Evolutionary conservation across 371 early-diverging fungal species (phyloP).

Genomic region (Mortierella sp.): DNA sequence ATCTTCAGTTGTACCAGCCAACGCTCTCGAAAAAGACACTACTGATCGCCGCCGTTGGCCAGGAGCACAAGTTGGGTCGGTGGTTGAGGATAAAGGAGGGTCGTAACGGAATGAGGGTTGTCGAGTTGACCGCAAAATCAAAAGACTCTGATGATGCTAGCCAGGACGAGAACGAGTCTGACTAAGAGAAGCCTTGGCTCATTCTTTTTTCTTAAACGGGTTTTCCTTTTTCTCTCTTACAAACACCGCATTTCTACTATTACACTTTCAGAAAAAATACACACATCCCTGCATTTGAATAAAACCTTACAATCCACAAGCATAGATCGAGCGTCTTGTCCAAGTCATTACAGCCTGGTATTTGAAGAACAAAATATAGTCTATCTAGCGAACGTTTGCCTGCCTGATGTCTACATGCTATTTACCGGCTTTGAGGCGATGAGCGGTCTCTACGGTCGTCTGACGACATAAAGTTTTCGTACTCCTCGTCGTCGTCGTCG

Average conservation of each 20-base stretch:
- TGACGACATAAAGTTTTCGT: constrained; percentile 11
- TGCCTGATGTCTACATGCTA: neutral
- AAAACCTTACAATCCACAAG: neutral
- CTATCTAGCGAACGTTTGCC: neutral
- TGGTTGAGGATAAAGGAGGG: constrained; percentile 85
- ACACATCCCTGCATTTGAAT: neutral
- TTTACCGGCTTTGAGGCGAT: constrained; percentile 5
- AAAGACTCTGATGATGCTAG: constrained; percentile 20
- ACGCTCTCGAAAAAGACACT: constrained; percentile 65
- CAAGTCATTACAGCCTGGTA: neutral
- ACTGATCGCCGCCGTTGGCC: constrained; percentile 86
- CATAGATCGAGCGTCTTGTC: neutral
- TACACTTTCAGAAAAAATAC: constrained; percentile 12
- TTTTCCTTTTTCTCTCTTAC: too few species aligned
- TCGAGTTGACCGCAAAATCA: constrained; percentile 60
- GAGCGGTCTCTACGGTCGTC: neutral
- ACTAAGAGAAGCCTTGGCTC: neutral
- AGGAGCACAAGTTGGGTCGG: constrained; percentile 92
- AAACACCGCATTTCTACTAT: neutral
- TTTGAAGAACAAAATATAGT: neutral
- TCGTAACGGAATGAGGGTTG: constrained; percentile 75
- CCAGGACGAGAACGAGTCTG: constrained; percentile 20
- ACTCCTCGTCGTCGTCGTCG: constrained; percentile 30
- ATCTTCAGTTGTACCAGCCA: constrained; percentile 65
- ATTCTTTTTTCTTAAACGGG: neutral